These are phyloP conservation scores for Nitzschia sp. DNA, from an alignment of 108 stramenopile species.

Conservation along the genomic window DNA sequence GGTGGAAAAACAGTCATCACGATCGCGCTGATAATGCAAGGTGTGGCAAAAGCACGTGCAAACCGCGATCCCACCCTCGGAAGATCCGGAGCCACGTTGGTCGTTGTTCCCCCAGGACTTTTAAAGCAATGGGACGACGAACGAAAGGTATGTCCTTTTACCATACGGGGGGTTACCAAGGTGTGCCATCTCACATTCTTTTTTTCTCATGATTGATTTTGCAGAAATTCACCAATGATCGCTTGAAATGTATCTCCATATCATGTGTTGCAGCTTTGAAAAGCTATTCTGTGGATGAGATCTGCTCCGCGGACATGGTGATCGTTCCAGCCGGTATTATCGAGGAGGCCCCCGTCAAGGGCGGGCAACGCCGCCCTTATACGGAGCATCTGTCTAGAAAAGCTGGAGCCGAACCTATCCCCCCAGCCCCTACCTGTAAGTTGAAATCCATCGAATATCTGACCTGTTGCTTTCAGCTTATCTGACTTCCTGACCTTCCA, in stretches of 20 bases:
- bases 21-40: constrained; percentile 71
- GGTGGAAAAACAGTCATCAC: constrained; percentile 80
- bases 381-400: constrained; percentile 45
- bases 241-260: constrained; percentile 34
- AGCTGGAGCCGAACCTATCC: constrained; percentile 38
- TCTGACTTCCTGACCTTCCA: too few species aligned
- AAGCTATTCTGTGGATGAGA: constrained; percentile 32
- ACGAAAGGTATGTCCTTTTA: constrained; percentile 4
- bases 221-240: constrained; percentile 41
- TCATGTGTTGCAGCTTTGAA: constrained; percentile 29
- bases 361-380: constrained; percentile 33
- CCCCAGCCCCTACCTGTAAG: constrained; percentile 43
- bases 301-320: constrained; percentile 43
- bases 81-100: constrained; percentile 52
- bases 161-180: not conserved
- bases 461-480: too few species aligned
- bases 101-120: constrained; percentile 75
- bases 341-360: constrained; percentile 29
- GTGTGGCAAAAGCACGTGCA: constrained; percentile 42
- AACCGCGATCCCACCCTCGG: constrained; percentile 9
- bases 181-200: not conserved
- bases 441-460: too few species aligned
- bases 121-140: constrained; percentile 75
- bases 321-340: constrained; percentile 47
- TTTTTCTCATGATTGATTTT: constrained; percentile 3